Percentiles rank a stretch among this genome's conserved stretches.
Conservation (phyloP, 169 alveolate genomes). For the Amoebophrya sp. region DNA sequence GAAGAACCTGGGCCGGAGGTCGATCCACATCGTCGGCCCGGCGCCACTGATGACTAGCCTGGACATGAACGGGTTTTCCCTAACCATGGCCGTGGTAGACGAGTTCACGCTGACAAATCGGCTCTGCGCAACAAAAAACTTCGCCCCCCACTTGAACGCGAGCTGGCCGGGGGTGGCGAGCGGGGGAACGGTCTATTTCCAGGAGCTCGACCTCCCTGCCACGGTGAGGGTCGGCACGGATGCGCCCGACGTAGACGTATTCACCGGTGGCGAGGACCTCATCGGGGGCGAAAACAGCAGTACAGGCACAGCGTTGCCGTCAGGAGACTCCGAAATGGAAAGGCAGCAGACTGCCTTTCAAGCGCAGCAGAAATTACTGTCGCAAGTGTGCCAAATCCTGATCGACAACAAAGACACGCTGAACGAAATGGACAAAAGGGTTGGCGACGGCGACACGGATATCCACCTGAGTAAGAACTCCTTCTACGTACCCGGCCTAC, state of each 20-base stretch:
- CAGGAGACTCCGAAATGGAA: background rate
- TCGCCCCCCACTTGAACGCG: no score
- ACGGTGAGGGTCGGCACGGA: no score
- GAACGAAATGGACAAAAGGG: background rate
- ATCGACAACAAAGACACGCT: background rate
- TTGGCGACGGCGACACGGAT: constrained; percentile 1
- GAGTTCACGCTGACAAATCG: no score
- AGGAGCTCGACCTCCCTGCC: background rate
- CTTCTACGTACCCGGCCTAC: no score
- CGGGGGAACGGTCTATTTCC: no score
- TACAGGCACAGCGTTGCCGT: background rate
- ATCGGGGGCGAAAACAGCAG: background rate
- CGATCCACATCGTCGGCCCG: background rate
- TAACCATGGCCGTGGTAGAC: background rate
- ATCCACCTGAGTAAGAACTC: no score
- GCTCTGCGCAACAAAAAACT: no score
- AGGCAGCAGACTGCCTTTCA: no score
- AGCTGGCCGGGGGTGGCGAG: no score
- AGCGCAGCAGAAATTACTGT: background rate
- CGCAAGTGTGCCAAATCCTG: background rate
- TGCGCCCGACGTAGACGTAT: no score
- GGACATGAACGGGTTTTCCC: background rate
- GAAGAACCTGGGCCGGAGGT: background rate
- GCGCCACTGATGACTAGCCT: background rate
- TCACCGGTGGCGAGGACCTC: no score